Conservation (phyloP, 1,284 basidiomycete genomes). For the Gymnopus androsaceus region DNA sequence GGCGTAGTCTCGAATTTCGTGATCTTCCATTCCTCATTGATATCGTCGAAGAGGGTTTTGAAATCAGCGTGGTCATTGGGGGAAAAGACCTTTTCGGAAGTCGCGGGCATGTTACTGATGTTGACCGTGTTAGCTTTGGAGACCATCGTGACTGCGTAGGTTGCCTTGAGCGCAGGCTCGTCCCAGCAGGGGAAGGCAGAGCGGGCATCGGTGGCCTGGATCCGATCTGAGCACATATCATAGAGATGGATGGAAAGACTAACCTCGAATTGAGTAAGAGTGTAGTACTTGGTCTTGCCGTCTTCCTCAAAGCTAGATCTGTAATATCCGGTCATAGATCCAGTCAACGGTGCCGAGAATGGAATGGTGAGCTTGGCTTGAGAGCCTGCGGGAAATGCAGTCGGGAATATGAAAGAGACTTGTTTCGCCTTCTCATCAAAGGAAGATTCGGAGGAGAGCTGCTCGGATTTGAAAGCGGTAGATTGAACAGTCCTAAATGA, state of each 20-base stretch:
- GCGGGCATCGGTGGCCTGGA: constrained; percentile 84
- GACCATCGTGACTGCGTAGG: constrained; percentile 82
- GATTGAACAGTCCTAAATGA: constrained; percentile 55
- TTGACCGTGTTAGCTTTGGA: constrained; percentile 78
- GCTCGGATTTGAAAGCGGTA: constrained; percentile 55
- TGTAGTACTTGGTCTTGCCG: constrained; percentile 66
- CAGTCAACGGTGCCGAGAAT: constrained; percentile 67
- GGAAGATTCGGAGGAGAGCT: constrained; percentile 48
- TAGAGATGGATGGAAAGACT: constrained; percentile 1
- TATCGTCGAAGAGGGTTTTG: constrained; percentile 37
- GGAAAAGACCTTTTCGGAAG: constrained; percentile 53
- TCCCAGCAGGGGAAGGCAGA: constrained; percentile 90
- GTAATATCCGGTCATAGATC: constrained; percentile 77
- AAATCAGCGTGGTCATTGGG: constrained; percentile 35
- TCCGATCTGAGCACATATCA: constrained; percentile 25
- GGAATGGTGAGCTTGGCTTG: constrained; percentile 63
- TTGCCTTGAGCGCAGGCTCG: constrained; percentile 91
- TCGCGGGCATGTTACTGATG: constrained; percentile 85
- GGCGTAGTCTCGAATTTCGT: constrained; percentile 80
- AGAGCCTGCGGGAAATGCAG: constrained; percentile 59
- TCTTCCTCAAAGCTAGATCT: constrained; percentile 57
- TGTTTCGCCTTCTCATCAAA: constrained; percentile 70
- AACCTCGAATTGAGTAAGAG: constrained; percentile 83
- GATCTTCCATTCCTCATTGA: constrained; percentile 72
- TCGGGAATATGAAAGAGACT: constrained; percentile 58